Percentiles rank a stretch among this genome's conserved stretches.
Conservation (phyloP, 1,284 basidiomycete genomes). For the Quambalaria eucalypti region DNA sequence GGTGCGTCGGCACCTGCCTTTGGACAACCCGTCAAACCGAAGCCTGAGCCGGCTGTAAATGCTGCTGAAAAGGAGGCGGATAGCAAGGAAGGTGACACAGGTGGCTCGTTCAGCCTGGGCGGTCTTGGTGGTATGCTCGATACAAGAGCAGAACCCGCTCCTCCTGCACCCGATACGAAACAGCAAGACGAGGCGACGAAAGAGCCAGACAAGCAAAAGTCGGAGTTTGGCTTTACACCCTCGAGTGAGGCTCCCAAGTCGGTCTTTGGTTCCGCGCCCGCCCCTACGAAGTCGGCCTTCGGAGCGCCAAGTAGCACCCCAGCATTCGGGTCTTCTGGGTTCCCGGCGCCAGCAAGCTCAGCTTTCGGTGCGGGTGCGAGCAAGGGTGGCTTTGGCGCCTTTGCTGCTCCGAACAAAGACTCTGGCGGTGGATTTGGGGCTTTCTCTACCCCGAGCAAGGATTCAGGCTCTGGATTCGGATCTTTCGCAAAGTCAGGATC, state of each 20-base stretch:
- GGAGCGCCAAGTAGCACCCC: neutral
- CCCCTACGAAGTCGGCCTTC: neutral
- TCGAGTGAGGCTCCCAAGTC: neutral
- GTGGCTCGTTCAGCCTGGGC: conserved; percentile 5
- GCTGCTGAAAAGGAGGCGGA: neutral
- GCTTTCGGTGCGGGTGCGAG: neutral
- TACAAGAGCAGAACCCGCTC: neutral
- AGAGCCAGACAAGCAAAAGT: neutral
- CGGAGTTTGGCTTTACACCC: neutral
- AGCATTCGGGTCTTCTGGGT: conserved; percentile 4
- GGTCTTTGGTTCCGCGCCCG: neutral
- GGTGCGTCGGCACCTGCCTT: neutral
- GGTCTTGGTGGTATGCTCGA: conserved; percentile 1
- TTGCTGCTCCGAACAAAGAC: too few relatives aligned
- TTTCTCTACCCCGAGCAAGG: too few relatives aligned
- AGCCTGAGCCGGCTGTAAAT: neutral
- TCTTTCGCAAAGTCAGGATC: too few relatives aligned
- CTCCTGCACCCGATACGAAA: neutral
- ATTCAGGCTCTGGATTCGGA: too few relatives aligned
- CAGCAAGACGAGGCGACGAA: neutral
- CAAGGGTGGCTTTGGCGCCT: too few relatives aligned
- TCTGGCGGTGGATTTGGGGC: too few relatives aligned
- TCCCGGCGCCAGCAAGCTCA: neutral
- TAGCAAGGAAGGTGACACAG: neutral
- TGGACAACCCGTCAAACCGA: conserved; percentile 2